phyloP scores from a whole-genome alignment of 345 rosid genomes.

The Anacardium occidentale region DNA sequence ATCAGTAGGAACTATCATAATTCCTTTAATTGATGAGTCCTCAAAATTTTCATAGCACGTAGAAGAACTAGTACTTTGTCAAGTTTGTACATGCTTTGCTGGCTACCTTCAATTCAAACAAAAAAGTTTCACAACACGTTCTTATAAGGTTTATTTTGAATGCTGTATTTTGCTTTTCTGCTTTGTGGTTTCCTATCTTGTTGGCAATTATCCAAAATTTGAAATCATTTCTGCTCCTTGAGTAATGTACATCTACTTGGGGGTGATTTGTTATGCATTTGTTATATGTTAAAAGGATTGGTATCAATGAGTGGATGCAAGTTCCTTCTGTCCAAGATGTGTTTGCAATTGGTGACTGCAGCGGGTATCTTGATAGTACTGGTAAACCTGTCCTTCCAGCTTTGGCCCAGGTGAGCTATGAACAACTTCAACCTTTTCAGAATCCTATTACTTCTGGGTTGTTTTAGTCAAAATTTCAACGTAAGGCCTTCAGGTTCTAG shows the following conservation, averaged over 20 bases:
- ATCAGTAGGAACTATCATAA: background rate
- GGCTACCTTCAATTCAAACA: background rate
- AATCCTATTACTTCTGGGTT: background rate
- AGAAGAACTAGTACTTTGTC: background rate
- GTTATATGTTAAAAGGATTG: constrained; percentile 54
- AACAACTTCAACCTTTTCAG: background rate
- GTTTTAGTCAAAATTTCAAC: background rate
- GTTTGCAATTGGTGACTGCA: constrained; percentile 92
- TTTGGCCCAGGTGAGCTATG: constrained; percentile 67
- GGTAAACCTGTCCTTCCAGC: constrained; percentile 91
- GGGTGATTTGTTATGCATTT: background rate
- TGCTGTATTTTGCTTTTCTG: background rate
- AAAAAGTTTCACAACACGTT: background rate
- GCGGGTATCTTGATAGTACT: constrained; percentile 84
- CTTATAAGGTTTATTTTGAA: background rate
- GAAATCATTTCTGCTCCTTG: background rate
- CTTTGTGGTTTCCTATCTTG: background rate
- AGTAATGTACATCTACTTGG: background rate
- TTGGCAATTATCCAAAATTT: background rate
- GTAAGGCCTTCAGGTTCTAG: background rate
- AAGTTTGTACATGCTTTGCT: background rate
- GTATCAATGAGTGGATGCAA: constrained; percentile 83
- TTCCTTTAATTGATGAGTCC: background rate
- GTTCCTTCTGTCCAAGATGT: constrained; percentile 78
- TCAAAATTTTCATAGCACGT: background rate